Conservation (phyloP, 805 yeast genomes). For the Kluyveromyces siamensis region DNA sequence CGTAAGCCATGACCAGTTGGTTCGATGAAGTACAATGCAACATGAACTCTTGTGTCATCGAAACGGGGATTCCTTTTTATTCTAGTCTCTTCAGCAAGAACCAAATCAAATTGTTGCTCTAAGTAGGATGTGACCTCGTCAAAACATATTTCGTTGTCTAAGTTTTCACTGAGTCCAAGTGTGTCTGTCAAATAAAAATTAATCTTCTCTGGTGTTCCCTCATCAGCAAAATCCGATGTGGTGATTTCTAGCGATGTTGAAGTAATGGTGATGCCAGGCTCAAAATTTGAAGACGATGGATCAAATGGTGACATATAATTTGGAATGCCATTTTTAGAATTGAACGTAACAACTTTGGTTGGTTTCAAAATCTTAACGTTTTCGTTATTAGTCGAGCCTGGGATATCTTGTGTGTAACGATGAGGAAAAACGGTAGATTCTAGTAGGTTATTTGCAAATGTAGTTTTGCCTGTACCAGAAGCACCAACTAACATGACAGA, state of each 20-base stretch:
- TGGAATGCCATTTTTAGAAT: slow-evolving; percentile 53
- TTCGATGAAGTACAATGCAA: slow-evolving; percentile 60
- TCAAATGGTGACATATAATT: slow-evolving; percentile 53
- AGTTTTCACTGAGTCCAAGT: slow-evolving; percentile 72
- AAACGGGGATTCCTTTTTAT: slow-evolving; percentile 79
- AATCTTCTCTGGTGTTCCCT: slow-evolving; percentile 32
- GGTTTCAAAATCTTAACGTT: slow-evolving; percentile 23
- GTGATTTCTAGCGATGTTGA: slow-evolving; percentile 27
- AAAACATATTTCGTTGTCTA: slow-evolving; percentile 62
- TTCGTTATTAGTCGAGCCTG: slow-evolving; percentile 12
- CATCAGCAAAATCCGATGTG: slow-evolving; percentile 7
- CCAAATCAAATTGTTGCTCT: slow-evolving; percentile 70
- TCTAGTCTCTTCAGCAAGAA: slow-evolving; percentile 78
- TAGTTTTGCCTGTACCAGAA: slow-evolving; percentile 70
- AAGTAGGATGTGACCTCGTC: slow-evolving; percentile 56
- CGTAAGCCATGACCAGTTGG: slow-evolving; percentile 74
- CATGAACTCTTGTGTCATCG: slow-evolving; percentile 70
- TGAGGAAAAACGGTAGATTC: slow-evolving; percentile 56
- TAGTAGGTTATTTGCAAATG: slow-evolving; percentile 60
- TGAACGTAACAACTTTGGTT: slow-evolving; percentile 40
- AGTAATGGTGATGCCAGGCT: slow-evolving; percentile 70
- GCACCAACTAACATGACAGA: slow-evolving; percentile 67
- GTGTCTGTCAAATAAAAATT: slow-evolving; percentile 61
- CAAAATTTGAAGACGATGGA: slow-evolving; percentile 49
- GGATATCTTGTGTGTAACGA: slow-evolving; percentile 37